Conservation (phyloP, 1,139 yeast genomes). For the Zygosaccharomyces sapae region DNA sequence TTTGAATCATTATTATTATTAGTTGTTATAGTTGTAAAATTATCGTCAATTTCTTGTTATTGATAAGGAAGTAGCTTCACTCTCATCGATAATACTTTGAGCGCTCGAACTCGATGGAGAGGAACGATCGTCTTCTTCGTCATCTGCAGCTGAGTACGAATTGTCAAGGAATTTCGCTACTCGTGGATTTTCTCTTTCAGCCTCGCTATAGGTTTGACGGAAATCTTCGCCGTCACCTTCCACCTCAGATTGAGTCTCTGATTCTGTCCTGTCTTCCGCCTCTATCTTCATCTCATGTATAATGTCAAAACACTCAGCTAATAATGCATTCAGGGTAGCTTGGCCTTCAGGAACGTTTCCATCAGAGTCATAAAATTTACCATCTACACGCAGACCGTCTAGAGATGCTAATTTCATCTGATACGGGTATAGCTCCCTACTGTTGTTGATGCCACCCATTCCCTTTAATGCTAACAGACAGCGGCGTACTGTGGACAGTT, state of each 20-base stretch:
- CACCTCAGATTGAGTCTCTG: constrained; percentile 26
- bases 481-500: constrained; percentile 81
- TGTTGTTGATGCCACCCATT: constrained; percentile 83
- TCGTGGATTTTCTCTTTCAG: constrained; percentile 20
- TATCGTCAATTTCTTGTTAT: neutral
- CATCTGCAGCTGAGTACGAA: constrained; percentile 12
- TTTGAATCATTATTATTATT: neutral
- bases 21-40: neutral
- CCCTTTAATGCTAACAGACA: constrained; percentile 85
- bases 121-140: constrained; percentile 16
- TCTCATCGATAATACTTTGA: constrained; percentile 22
- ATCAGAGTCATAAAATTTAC: constrained; percentile 76
- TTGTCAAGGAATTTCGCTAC: constrained; percentile 20
- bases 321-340: constrained; percentile 81
- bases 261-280: constrained; percentile 62
- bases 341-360: constrained; percentile 95
- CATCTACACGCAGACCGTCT: constrained; percentile 82
- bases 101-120: constrained; percentile 25
- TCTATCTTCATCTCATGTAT: constrained; percentile 86
- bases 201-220: constrained; percentile 26
- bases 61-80: constrained; percentile 15
- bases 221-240: constrained; percentile 33
- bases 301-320: constrained; percentile 93
- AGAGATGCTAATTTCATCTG: constrained; percentile 89
- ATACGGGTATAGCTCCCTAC: constrained; percentile 89